A percentile compares a stretch with the other conserved stretches of the same genome.
These are phyloP conservation scores for Ascochyta clinopodiicola DNA, from an alignment of 2,329 filamentous ascomycete genomes.

Conservation along the genomic window DNA sequence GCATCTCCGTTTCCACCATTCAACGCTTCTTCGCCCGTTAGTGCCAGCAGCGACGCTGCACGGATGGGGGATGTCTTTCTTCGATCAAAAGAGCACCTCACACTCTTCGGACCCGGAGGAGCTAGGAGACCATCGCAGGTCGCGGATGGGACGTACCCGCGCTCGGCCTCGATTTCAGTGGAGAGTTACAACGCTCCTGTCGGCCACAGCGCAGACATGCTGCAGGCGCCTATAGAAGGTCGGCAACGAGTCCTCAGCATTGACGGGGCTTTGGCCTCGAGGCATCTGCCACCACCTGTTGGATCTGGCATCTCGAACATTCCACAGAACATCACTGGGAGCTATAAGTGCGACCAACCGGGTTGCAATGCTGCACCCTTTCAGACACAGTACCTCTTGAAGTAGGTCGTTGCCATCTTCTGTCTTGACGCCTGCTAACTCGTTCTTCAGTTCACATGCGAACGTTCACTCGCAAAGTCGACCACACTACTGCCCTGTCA, in stretches of 20 bases:
- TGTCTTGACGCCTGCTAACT: neutral
- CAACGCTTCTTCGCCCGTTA: conserved; percentile 43
- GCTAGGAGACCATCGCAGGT: conserved; percentile 46
- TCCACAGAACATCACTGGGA: conserved; percentile 36
- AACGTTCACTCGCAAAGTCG: conserved; percentile 69
- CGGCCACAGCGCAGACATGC: conserved; percentile 40
- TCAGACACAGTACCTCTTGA: conserved; percentile 77
- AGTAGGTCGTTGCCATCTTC: conserved; percentile 55
- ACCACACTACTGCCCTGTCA: conserved; percentile 69
- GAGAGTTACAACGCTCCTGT: conserved; percentile 48
- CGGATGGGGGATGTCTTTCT: conserved; percentile 41
- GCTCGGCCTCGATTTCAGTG: conserved; percentile 37
- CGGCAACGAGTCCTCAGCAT: conserved; percentile 40
- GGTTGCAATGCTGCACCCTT: conserved; percentile 77
- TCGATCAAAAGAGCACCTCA: conserved; percentile 35
- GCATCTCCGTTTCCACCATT: conserved; percentile 38
- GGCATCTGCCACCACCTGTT: conserved; percentile 42
- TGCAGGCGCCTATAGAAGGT: conserved; percentile 38
- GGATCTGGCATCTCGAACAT: conserved; percentile 40
- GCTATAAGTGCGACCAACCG: conserved; percentile 61
- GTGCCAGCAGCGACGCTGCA: conserved; percentile 34
- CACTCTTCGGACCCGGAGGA: conserved; percentile 32
- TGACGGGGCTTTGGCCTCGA: conserved; percentile 36
- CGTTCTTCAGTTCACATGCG: conserved; percentile 67
- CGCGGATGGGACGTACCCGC: conserved; percentile 43